Conservation (phyloP, 1,284 basidiomycete species). For the Sutorius eximius region DNA sequence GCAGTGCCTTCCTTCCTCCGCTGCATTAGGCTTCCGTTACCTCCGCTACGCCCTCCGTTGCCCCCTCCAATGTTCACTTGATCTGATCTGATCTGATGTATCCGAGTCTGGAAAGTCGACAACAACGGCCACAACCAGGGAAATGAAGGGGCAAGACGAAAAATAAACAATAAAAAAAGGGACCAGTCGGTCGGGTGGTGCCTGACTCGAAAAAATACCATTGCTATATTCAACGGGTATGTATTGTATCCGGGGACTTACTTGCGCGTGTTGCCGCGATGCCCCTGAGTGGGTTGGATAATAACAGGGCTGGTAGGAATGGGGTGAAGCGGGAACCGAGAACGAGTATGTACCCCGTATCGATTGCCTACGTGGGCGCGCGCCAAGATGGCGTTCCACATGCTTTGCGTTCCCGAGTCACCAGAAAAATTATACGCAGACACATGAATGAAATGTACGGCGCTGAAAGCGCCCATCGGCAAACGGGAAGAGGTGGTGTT, state of each 20-base stretch:
- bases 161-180: not conserved
- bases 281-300: too few relatives aligned
- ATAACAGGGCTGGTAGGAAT: too few relatives aligned
- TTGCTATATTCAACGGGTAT: too few relatives aligned
- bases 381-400: not conserved
- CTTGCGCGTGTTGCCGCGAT: too few relatives aligned
- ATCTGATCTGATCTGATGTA: not conserved
- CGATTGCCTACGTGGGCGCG: not conserved
- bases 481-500: too few relatives aligned
- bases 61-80: too few relatives aligned
- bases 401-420: not conserved
- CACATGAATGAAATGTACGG: not conserved
- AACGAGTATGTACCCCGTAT: not conserved
- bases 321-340: too few relatives aligned
- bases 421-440: not conserved
- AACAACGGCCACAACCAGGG: not conserved
- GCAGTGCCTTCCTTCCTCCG: not conserved
- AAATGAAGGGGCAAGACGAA: not conserved
- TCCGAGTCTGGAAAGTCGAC: not conserved
- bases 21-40: not conserved
- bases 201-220: not conserved
- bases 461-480: not conserved
- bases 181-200: not conserved
- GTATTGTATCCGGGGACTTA: too few relatives aligned
- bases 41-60: too few relatives aligned